A percentile compares a stretch with the other conserved stretches of the same genome.
phyloP scores from a whole-genome alignment of 345 rosid genomes.

The Boechera divaricarpa region DNA sequence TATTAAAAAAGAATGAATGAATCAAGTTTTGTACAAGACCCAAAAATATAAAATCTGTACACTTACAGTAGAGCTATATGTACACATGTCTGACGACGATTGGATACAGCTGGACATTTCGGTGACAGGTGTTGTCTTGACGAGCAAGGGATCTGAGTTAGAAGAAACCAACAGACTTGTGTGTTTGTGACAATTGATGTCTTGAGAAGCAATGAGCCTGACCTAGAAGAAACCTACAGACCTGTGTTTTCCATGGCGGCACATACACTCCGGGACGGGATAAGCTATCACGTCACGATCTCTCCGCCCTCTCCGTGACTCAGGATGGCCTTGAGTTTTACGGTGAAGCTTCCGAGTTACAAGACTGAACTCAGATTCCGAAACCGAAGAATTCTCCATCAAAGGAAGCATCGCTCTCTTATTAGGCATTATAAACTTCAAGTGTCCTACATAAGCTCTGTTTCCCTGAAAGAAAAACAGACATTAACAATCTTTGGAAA shows the following conservation, averaged over 20 bases:
- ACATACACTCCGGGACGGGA: constrained; percentile 83
- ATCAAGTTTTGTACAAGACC: not conserved
- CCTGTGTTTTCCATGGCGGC: constrained; percentile 46
- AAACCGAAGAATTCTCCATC: constrained; percentile 58
- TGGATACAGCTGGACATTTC: constrained; percentile 10
- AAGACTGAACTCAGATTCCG: constrained; percentile 56
- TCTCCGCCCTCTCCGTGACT: constrained; percentile 56
- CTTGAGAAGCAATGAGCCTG: constrained; percentile 15
- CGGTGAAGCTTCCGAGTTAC: constrained; percentile 60
- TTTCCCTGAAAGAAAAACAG: constrained; percentile 53
- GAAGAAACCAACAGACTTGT: not conserved
- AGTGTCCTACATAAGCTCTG: constrained; percentile 75
- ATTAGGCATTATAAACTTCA: constrained; percentile 73
- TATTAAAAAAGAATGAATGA: not conserved
- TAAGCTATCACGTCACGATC: constrained; percentile 68
- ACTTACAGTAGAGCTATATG: not conserved
- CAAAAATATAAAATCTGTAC: not conserved
- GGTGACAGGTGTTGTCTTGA: not conserved
- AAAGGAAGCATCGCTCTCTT: constrained; percentile 66
- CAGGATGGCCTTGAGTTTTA: constrained; percentile 66
- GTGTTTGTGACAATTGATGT: not conserved
- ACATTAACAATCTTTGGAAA: not conserved
- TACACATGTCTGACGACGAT: constrained; percentile 10
- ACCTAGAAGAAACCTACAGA: constrained; percentile 39
- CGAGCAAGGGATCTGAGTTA: constrained; percentile 11